A percentile compares a stretch with the other conserved stretches of the same genome.
Evolutionary conservation across 1,284 basidiomycete species (phyloP).

Genomic region (Pseudozyma pruni): DNA sequence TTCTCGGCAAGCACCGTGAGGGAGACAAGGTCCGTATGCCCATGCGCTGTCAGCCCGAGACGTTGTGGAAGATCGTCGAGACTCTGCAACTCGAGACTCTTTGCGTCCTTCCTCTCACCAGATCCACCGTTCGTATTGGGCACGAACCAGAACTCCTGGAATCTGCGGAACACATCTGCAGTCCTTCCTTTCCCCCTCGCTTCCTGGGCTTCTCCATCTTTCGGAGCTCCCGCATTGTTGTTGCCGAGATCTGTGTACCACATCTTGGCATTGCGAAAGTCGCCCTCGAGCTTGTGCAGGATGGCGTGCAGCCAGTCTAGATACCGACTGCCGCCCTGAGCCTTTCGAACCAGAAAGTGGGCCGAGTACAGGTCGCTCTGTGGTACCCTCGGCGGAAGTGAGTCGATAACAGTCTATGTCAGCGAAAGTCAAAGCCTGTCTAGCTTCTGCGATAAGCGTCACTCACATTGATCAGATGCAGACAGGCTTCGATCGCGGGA

Average conservation of each 20-base stretch:
- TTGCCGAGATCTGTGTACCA: slow-evolving; percentile 43
- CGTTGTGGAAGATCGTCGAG: background rate
- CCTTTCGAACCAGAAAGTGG: slow-evolving; percentile 38
- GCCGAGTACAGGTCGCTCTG: slow-evolving; percentile 39
- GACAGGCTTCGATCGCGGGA: slow-evolving; percentile 26
- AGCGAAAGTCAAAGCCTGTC: too few relatives aligned
- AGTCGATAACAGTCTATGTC: too few relatives aligned
- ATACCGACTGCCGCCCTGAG: slow-evolving; percentile 37
- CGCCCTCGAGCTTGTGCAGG: slow-evolving; percentile 40
- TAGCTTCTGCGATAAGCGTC: background rate
- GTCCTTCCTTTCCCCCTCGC: background rate
- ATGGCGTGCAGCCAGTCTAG: slow-evolving; percentile 41
- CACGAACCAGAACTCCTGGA: slow-evolving; percentile 21
- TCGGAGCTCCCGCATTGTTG: slow-evolving; percentile 7
- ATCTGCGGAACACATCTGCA: slow-evolving; percentile 2
- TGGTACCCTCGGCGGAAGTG: background rate
- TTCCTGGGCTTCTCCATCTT: background rate
- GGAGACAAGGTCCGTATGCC: slow-evolving; percentile 31
- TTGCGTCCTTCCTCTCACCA: background rate
- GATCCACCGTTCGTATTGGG: slow-evolving; percentile 8
- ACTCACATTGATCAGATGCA: slow-evolving; percentile 39
- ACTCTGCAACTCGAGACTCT: background rate
- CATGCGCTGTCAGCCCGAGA: slow-evolving; percentile 22
- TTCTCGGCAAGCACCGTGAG: slow-evolving; percentile 8
- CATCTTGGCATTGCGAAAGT: slow-evolving; percentile 44